Base-by-base conservation (phyloP, 2,329 filamentous ascomycete genomes). In the Cladosporium halotolerans region DNA sequence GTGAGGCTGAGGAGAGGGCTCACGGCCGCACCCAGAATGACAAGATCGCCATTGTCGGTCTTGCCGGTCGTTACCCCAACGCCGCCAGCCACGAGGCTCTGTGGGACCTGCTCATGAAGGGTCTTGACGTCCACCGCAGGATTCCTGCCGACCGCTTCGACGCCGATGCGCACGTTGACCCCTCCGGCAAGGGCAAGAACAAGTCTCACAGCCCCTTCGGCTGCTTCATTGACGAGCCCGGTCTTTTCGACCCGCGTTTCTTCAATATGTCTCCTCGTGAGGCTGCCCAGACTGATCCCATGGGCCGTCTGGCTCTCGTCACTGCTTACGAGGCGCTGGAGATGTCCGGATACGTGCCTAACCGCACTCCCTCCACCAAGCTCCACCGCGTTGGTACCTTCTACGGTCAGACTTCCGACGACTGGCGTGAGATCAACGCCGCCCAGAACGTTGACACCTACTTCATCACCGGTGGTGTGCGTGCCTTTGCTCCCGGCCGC, bases 251-350 rank as follows among this genome's bases (percentile, higher is more conserved):
- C 62, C 84, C 86, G n/a, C 78, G 84, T 1, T 91, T 92, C 72
- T 92, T 92, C 79, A 89, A 89, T 70, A 90, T 92, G 84, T 90
- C 86, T 34, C 86, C 87, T 5, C 81, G 86, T 61, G 87, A 92
- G 70, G 88, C 88, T 28, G 80, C 82, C 48, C 86, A 90, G 65
- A 89, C 86, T 1, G 88, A 92, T 66, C 88, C 88, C 0, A 89
- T 89, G 79, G 87, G 89, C 67, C 80, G 88, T 61, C 76, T 91
- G 60, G 85, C 86, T 3, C 72, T 93, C 18, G 81, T 84, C 8
- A 89, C 87, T 2, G 86, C 86, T 0, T 92, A 89, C 62, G 88
- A 92, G 65, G 88, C 88, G 0, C 76, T 93, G 45, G 88, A 93
- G 67, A 88, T 88, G 82, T 84, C 84, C 32, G 88, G 88, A 1